Base-by-base conservation (phyloP, 2,329 filamentous ascomycete genomes). In the Fusarium pseudocircinatum region DNA sequence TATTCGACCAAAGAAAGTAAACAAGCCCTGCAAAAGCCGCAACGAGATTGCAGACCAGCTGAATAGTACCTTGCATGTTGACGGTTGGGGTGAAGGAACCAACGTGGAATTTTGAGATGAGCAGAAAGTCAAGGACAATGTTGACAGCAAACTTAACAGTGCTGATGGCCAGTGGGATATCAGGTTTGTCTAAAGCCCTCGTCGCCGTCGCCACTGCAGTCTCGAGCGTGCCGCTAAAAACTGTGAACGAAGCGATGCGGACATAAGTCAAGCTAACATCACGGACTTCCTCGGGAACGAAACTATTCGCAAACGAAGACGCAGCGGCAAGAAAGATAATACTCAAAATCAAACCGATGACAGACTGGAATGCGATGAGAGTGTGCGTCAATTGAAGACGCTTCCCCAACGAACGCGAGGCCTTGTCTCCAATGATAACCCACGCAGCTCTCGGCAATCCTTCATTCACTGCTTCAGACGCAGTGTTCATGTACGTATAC, bases 391-490 rank as follows among this genome's bases (percentile, higher is more conserved):
- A 85, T 8, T 85, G 82, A 4, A 93, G 81, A 1, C 92, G 86
- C 20, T 87, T 83, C 0, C 81, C 66, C 1, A 87, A 78, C 0
- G 83, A 82, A 4, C 90, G 86, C 2, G 87, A 89, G 0, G 87
- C 81, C 34, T 86, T 86, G 79, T 94, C 90, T 13, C 90, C 91
- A 63, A 94, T 93, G 63, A 93, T 86, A 11, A 91, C 84, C 88
- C 90, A 94, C 0, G 91, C 86, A 0, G 91, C 89, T 28, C 91
- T 86, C 0, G 92, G 92, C 0, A 94, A 87, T 1, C 92, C 92
- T 78, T 94, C 92, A 72, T 94, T 94, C 22, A 94, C 80, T 0
- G 93, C 91, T 77, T 94, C 90, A 3, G 87, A 88, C 0, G 93
- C 84, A 1, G 90, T 87, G 26, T 87, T 86, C 67, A 94, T 92